Conservation (phyloP, 1,284 basidiomycete genomes). For the Ceratobasidium sp. region DNA sequence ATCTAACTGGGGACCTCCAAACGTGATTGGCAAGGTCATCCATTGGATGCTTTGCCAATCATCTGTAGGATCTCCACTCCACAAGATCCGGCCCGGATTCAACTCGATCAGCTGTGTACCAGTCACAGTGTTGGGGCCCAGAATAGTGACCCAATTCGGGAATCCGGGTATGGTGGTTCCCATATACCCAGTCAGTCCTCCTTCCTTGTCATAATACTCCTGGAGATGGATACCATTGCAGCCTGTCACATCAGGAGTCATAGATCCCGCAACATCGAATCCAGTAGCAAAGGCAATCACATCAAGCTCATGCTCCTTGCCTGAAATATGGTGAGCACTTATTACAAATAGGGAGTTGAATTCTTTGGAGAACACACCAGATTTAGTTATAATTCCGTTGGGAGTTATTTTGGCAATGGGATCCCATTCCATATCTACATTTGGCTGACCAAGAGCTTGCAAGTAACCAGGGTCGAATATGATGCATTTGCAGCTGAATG, state of each 20-base stretch:
- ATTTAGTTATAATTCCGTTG: conserved; percentile 16
- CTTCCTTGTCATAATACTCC: conserved; percentile 56
- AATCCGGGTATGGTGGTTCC: conserved; percentile 59
- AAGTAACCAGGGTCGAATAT: conserved; percentile 63
- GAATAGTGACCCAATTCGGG: conserved; percentile 58
- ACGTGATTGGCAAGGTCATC: too few species aligned
- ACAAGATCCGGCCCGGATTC: too few species aligned
- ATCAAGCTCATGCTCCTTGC: conserved; percentile 38
- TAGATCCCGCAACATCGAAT: conserved; percentile 38
- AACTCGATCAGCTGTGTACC: conserved; percentile 5
- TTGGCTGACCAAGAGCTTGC: conserved; percentile 57
- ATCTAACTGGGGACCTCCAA: too few species aligned
- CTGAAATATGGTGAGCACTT: background rate
- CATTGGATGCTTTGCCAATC: conserved; percentile 54
- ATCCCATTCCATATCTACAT: conserved; percentile 59
- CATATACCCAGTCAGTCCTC: conserved; percentile 58
- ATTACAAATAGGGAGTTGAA: background rate
- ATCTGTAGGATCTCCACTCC: too few species aligned
- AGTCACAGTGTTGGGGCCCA: conserved; percentile 50
- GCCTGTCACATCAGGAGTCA: conserved; percentile 1
- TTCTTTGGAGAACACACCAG: background rate
- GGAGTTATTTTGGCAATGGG: conserved; percentile 50
- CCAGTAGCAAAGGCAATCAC: conserved; percentile 42
- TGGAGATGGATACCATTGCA: conserved; percentile 50
- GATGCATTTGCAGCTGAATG: conserved; percentile 49